Evolutionary conservation across 2,329 filamentous ascomycete genomes (phyloP), one percentile per base, ranked within the genome.

Genomic region (Fusarium nelsonii): DNA sequence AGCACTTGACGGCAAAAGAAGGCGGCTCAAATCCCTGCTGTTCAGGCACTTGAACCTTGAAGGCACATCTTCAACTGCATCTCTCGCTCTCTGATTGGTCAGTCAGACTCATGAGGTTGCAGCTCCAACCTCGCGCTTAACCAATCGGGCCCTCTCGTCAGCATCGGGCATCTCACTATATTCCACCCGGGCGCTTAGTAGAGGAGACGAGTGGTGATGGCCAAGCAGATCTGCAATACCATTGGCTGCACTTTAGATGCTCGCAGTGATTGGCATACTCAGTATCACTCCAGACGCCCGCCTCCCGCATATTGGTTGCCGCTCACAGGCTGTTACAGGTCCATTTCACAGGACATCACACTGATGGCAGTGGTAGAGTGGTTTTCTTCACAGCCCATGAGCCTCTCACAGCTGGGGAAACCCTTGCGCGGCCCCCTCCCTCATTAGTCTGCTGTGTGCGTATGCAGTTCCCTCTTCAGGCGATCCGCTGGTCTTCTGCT

Each of bases 141-240:
- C 76, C 76, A 78, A 78, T 78, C 63, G 69, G 51, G 59, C 55
- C 46, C 54, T 58, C 53, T 63, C 48, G 55, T 66, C 58, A 51
- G 32, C 48, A 43, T 62, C 59, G 50, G 58, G 58, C 51, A 62
- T 66, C 58, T 64, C 67, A 67, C 69, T 53, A 45, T 69, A 40
- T 66, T 63, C 67, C 68, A 73, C 71, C 68, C 65, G 72, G 76
- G 77, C 77, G 77, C 77, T 79, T 78, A 78, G 68, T 40, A 70
- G 58, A 57, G 58, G 67, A 64, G 63, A 65, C 40, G 44, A 53
- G 23, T 50, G 57, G 70, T 58, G 68, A 71, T 63, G 49, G 59
- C 52, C 68, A 65, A 49, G 50, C 59, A 48, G 33, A 50, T 39
- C 34, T 50, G 30, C 49, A 55, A 58, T 71, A 51, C 71, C 41